phyloP scores from a whole-genome alignment of 1,139 yeast genomes.

The Barnettozyma hawaiiensis region DNA sequence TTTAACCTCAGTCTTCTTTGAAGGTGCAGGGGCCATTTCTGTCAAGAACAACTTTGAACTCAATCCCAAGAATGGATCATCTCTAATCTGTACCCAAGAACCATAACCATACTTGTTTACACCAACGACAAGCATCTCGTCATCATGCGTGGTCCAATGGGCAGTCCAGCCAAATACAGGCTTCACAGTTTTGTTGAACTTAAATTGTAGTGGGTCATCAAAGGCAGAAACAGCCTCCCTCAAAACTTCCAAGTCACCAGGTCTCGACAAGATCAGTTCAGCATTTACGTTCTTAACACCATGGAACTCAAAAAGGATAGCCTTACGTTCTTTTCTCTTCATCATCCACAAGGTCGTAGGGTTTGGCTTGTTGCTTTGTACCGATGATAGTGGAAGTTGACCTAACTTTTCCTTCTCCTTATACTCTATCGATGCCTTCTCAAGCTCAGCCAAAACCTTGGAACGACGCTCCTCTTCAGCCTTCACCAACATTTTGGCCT shows the following conservation, averaged over 20 bases:
- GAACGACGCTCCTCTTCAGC: conserved; percentile 63
- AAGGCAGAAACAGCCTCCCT: conserved; percentile 47
- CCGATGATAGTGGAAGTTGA: conserved; percentile 32
- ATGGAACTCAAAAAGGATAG: conserved; percentile 81
- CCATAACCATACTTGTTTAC: conserved; percentile 93
- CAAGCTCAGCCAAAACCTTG: conserved; percentile 51
- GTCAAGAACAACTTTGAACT: conserved; percentile 77
- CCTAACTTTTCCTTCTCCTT: conserved; percentile 40
- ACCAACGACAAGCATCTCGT: conserved; percentile 81
- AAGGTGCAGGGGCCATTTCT: conserved; percentile 25
- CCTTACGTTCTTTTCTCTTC: conserved; percentile 76
- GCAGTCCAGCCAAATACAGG: conserved; percentile 90
- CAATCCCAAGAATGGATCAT: conserved; percentile 86
- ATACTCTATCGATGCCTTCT: conserved; percentile 55
- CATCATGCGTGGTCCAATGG: conserved; percentile 79
- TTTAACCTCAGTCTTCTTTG: conserved; percentile 17
- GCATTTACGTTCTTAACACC: conserved; percentile 91
- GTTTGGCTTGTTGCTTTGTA: conserved; percentile 27
- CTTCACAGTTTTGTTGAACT: conserved; percentile 59
- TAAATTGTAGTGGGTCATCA: conserved; percentile 53
- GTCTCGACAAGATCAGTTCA: conserved; percentile 76
- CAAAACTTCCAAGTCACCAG: conserved; percentile 69
- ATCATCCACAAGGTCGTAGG: conserved; percentile 45
- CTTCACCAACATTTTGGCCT: conserved; percentile 56
- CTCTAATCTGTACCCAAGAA: conserved; percentile 89